phyloP scores from a whole-genome alignment of 2,329 filamentous ascomycete species.

The Neobulgaria alba region DNA sequence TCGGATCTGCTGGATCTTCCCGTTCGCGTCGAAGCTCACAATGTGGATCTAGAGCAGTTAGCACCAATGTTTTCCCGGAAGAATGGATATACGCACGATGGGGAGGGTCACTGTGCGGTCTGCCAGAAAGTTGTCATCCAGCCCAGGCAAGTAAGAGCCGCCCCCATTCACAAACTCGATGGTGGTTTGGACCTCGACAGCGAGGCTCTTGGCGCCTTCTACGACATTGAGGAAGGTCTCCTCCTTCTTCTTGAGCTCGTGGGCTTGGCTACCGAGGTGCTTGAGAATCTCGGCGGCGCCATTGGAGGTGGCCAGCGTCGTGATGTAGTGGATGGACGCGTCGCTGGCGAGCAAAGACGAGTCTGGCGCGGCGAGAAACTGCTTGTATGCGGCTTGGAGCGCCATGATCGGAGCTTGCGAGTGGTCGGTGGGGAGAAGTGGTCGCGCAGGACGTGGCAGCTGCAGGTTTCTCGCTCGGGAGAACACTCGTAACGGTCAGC shows the following conservation, averaged over 20 bases:
- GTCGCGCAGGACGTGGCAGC: too few relatives aligned
- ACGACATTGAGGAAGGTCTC: slow-evolving; percentile 68
- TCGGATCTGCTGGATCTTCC: slow-evolving; percentile 79
- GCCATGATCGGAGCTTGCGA: slow-evolving; percentile 32
- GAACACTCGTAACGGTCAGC: too few relatives aligned
- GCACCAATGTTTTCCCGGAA: background rate
- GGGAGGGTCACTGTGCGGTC: slow-evolving; percentile 73
- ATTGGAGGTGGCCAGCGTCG: slow-evolving; percentile 68
- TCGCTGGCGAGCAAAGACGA: slow-evolving; percentile 53
- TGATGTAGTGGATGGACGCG: slow-evolving; percentile 77
- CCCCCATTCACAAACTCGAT: slow-evolving; percentile 76
- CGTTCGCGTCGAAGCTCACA: slow-evolving; percentile 67
- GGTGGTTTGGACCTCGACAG: slow-evolving; percentile 71
- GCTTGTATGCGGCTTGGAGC: slow-evolving; percentile 53
- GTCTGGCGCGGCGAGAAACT: slow-evolving; percentile 61
- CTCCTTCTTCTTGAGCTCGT: slow-evolving; percentile 73
- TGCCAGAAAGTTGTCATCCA: slow-evolving; percentile 90
- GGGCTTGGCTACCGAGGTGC: slow-evolving; percentile 64
- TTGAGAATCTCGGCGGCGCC: slow-evolving; percentile 71
- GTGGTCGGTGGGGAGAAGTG: background rate
- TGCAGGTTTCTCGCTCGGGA: slow-evolving; percentile 1
- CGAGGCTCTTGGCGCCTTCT: slow-evolving; percentile 61
- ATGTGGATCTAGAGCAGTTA: slow-evolving; percentile 62
- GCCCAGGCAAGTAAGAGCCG: slow-evolving; percentile 74
- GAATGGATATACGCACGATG: slow-evolving; percentile 52